These are phyloP conservation scores for Acanthamoeba castellanii DNA, from an alignment of 208 protist genomes.

Conservation along the genomic window DNA sequence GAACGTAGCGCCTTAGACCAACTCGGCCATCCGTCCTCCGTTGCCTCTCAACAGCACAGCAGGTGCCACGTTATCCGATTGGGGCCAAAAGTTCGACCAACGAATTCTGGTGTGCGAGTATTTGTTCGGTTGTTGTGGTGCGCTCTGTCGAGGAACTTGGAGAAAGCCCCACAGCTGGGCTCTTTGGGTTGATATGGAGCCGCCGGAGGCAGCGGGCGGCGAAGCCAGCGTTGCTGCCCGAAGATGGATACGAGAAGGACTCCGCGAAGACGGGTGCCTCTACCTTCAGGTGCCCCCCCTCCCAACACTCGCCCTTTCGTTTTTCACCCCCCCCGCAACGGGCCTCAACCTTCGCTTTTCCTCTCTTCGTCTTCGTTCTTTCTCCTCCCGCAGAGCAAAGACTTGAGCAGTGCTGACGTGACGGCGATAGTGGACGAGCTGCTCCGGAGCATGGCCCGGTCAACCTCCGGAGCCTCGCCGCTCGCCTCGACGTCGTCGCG, in stretches of 20 bases:
- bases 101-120: no score
- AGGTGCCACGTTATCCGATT: no score
- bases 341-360: neutral
- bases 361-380: conserved; percentile 19
- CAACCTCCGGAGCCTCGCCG: neutral
- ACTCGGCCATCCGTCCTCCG: neutral
- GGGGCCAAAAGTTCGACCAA: no score
- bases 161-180: no score
- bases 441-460: neutral
- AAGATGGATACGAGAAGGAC: neutral
- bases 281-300: neutral
- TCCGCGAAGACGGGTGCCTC: neutral
- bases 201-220: neutral
- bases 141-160: neutral
- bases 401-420: conserved; percentile 3
- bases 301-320: neutral
- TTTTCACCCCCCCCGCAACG: neutral
- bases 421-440: conserved; percentile 18
- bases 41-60: no score
- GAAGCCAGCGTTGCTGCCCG: neutral
- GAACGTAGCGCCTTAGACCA: no score
- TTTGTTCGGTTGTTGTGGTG: no score
- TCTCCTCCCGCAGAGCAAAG: neutral
- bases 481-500: neutral
- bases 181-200: no score